Evolutionary conservation across 2,329 filamentous ascomycete species (phyloP), one percentile per base, ranked within the genome.

Genomic region (Ophiosphaerella narmari): DNA sequence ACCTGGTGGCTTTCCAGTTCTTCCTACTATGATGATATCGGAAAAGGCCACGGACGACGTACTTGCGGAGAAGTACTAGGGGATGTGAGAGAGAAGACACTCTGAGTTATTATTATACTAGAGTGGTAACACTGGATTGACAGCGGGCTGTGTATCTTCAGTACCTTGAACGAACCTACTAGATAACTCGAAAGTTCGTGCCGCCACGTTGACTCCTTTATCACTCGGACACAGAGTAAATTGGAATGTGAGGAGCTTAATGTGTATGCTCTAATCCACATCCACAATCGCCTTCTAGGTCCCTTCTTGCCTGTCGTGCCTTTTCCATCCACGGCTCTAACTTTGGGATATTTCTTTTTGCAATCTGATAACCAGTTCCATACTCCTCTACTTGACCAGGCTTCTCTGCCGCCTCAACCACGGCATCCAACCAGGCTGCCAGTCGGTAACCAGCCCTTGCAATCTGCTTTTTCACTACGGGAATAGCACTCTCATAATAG

Each of bases 21-120:
- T 79, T 1, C 76, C 81, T 0, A 78, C 77, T 0, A 82, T 81
- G 54, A 80, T 53, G 50, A 73, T 81, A 6, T 77, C 74, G 1
- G 82, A 86, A 73, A 86, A 85, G 73, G 83, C 83, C 1, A 80
- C 81, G 3, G 81, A 84, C 64, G 50, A 53, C 35, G 33, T 54
- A 36, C 44, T 45, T 42, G 47, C 26, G 6, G 39, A 48, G 26
- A 43, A 39, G 18, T 43, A 48, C 23, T 42, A 29, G 26, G 26
- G 26, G 7, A 29, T 7, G 26, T 29, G 3, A 4, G 2, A 21
- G 4, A 21, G 26, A 29, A 29, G 11, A 29, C 26, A 11, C 6
- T 29, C 6, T 7, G 11, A 11, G 26, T 11, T 5, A 11, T 29
- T 6, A 6, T 29, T 29, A 6, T 29, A 29, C 6, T 4, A 21